A percentile compares a stretch with the other conserved stretches of the same genome.
phyloP scores from a whole-genome alignment of 2,329 filamentous ascomycete genomes.

The Hymenoscyphus salicellus region DNA sequence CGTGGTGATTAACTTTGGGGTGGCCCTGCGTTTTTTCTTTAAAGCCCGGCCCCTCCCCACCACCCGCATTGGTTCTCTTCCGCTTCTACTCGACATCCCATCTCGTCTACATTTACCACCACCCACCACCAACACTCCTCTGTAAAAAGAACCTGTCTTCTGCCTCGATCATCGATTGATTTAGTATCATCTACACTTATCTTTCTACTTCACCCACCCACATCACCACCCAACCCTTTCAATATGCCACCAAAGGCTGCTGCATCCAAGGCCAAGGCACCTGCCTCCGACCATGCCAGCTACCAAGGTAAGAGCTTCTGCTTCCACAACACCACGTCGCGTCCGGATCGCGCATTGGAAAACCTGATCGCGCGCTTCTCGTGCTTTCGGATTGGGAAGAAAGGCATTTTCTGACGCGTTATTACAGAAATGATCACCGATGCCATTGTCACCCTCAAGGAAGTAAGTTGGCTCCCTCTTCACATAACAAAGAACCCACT shows the following conservation, averaged over 20 bases:
- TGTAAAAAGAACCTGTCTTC: not conserved
- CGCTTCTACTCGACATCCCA: constrained; percentile 11
- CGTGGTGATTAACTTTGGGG: constrained; percentile 7
- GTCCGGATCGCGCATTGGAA: constrained; percentile 36
- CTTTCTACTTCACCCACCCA: constrained; percentile 11
- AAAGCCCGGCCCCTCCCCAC: not conserved
- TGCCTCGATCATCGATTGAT: not conserved
- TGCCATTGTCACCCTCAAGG: constrained; percentile 36
- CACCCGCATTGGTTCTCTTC: constrained; percentile 5
- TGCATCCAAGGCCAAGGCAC: constrained; percentile 56
- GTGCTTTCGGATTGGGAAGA: constrained; percentile 41
- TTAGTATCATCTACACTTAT: constrained; percentile 3
- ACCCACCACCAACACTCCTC: not conserved
- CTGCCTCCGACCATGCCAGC: constrained; percentile 54
- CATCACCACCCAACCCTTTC: constrained; percentile 22
- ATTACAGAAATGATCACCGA: constrained; percentile 35
- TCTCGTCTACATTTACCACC: constrained; percentile 10
- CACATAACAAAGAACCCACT: constrained; percentile 14
- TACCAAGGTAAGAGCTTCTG: constrained; percentile 59
- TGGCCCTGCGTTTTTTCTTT: constrained; percentile 1
- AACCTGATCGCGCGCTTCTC: constrained; percentile 50
- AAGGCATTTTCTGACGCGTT: constrained; percentile 25
- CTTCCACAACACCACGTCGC: constrained; percentile 45
- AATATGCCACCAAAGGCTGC: constrained; percentile 67
- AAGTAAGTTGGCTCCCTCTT: constrained; percentile 27